Evolutionary conservation across 345 rosid species (phyloP).

Genomic region (sweet orange (Citrus sinensis)): DVS_A1.0 CM039166.1:16606001-16606500

Average conservation of each 20-base stretch:
- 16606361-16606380: constrained; percentile 83
- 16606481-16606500: neutral
- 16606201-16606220: constrained; percentile 93
- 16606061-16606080: constrained; percentile 75
- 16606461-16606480: neutral
- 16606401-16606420: constrained; percentile 89
- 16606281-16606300: constrained; percentile 44
- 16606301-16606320: neutral
- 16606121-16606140: constrained; percentile 1
- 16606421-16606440: constrained; percentile 82
- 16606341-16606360: constrained; percentile 7
- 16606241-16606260: constrained; percentile 87
- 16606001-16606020: constrained; percentile 77
- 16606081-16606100: neutral
- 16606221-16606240: constrained; percentile 93
- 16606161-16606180: constrained; percentile 83
- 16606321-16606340: constrained; percentile 9
- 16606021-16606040: constrained; percentile 78
- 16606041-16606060: constrained; percentile 76
- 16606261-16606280: constrained; percentile 90
- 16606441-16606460: neutral
- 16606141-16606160: neutral
- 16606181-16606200: constrained; percentile 93
- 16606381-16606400: constrained; percentile 93
- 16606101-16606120: neutral